Base-by-base conservation (phyloP, 148 eudicot genomes). In the Rhododendron molle region DNA sequence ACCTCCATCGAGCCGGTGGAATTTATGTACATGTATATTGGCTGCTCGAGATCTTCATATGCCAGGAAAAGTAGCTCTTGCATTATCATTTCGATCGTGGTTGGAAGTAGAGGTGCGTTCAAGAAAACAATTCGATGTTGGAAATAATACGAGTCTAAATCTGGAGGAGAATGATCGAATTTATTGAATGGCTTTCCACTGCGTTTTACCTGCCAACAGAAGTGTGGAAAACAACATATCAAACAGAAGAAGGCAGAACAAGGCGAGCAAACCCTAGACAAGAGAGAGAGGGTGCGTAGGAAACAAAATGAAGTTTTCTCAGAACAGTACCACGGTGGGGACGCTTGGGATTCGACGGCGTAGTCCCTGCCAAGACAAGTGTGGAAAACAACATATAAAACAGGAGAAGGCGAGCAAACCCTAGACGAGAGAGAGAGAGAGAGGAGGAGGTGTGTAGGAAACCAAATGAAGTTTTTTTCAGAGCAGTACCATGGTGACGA, bases 141-240 rank as follows among this genome's bases (percentile, higher is more conserved):
- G 85, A 87, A 93, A 56, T 95, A 87, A 87, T 92, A 93, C 23
- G 99, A 95, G 54, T 98, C 98, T 85, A 97, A 67, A 93, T 97
- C 98, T 56, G 99, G 99, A 52, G 99, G 99, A 90, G 96, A 95
- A 76, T 94, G 95, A 86, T 97, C 95, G 96, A 91, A 92, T 69
- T 94, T 95, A 89, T 91, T 95, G 30, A 65, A n/a, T 89, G 94
- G 98, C 90, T 93, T 91, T 88, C 93, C 89, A 87, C 91, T 92
- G 76, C 98, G 98, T 87, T 94, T 93, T 76, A 92, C 98, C 99
- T 97, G 93, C 85, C 60, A 81, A 85, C 20, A 82, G 20, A 50
- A 81, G 60, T 12, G 72, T 3, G 67, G 7, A 12, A 83, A 85
- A 36, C 20, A 38, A 43, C 2, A 40, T 18, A 36, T 62, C 38